Evolutionary conservation across 2,329 filamentous ascomycete genomes (phyloP).

Genomic region (Fusarium burgessii): DNA sequence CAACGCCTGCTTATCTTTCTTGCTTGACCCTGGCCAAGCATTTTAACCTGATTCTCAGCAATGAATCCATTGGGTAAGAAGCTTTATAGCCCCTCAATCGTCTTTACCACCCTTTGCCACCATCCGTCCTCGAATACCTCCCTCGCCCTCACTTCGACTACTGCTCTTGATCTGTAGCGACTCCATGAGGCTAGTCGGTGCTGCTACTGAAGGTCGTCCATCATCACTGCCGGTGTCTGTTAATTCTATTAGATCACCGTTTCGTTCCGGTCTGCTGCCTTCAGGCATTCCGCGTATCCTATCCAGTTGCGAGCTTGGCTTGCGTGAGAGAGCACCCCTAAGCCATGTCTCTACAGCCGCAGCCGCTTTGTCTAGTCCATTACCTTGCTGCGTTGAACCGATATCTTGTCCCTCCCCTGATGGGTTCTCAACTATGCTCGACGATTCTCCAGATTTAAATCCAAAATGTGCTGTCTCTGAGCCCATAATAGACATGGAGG

Average conservation of each 20-base stretch:
- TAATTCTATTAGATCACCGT: conserved; percentile 78
- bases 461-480: conserved; percentile 70
- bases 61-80: background rate
- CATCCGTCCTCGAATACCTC: conserved; percentile 54
- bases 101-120: conserved; percentile 52
- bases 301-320: conserved; percentile 64
- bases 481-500: conserved; percentile 74
- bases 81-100: conserved; percentile 17
- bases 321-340: conserved; percentile 79
- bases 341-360: conserved; percentile 92
- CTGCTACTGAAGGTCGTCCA: conserved; percentile 50
- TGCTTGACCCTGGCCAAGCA: conserved; percentile 9
- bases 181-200: conserved; percentile 48
- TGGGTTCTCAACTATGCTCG: conserved; percentile 64
- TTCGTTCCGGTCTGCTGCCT: conserved; percentile 53
- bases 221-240: conserved; percentile 71
- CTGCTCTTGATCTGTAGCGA: conserved; percentile 50
- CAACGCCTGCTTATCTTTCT: conserved; percentile 22
- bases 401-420: conserved; percentile 62
- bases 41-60: conserved; percentile 7
- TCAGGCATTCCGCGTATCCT: conserved; percentile 53
- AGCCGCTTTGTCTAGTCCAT: conserved; percentile 82
- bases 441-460: conserved; percentile 55
- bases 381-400: conserved; percentile 60
- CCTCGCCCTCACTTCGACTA: conserved; percentile 55